Conservation (phyloP, 169 alveolate genomes). For the Ichthyophthirius multifiliis region DNA sequence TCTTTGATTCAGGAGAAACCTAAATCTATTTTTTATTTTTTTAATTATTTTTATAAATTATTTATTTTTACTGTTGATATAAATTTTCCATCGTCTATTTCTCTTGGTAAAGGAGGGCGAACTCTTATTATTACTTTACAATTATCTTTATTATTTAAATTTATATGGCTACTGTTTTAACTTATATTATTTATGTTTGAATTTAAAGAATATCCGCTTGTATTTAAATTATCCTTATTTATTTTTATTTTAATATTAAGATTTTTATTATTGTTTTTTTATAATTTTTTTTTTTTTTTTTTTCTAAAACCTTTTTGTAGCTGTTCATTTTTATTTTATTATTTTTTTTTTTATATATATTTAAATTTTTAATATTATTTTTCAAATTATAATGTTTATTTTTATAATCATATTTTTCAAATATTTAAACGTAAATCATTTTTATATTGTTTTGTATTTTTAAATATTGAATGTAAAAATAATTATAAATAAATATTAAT, state of each 20-base stretch:
- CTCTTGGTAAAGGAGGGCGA: constrained; percentile 86
- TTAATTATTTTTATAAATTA: not conserved
- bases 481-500: no score
- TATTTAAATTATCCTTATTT: not conserved
- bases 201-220: not conserved
- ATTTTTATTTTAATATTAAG: not conserved
- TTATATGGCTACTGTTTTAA: not conserved
- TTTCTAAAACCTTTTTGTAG: not conserved
- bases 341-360: no score
- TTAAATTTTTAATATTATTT: no score
- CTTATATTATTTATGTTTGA: not conserved
- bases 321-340: not conserved
- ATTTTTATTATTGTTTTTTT: no score
- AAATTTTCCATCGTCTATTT: constrained; percentile 66
- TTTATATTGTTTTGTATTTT: no score
- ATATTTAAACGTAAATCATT: no score
- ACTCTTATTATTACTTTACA: constrained; percentile 81
- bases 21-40: constrained; percentile 31
- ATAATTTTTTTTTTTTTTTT: no score
- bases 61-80: constrained; percentile 16
- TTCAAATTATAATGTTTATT: no score
- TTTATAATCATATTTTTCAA: no score
- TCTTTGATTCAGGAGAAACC: constrained; percentile 68
- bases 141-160: constrained; percentile 51
- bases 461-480: no score